phyloP scores from a whole-genome alignment of 73 alveolate genomes.

The Breviolum minutum region DNA sequence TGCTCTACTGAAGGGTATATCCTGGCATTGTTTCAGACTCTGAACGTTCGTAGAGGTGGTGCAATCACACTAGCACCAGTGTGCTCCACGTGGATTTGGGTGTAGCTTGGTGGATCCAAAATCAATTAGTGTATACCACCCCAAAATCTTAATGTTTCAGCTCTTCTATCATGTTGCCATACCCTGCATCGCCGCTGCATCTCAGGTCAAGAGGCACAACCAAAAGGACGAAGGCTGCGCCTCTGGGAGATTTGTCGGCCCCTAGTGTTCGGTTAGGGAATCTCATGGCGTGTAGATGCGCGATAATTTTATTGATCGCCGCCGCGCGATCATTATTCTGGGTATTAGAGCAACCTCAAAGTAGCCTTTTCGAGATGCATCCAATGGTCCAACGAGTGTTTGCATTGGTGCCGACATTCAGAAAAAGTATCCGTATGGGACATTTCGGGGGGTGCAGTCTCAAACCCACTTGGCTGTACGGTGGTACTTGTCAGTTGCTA shows the following conservation, averaged over 20 bases:
- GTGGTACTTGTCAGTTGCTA: background rate
- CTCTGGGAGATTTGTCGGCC: background rate
- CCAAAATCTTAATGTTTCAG: background rate
- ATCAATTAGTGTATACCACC: background rate
- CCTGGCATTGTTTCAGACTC: background rate
- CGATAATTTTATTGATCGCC: background rate
- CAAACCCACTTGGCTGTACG: constrained; percentile 40
- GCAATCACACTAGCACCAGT: constrained; percentile 1
- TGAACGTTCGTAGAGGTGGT: background rate
- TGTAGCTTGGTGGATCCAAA: background rate
- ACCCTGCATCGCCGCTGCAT: background rate
- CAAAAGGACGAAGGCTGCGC: background rate
- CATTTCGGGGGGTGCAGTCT: background rate
- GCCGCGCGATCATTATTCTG: constrained; percentile 2
- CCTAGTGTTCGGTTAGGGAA: background rate
- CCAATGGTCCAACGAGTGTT: background rate
- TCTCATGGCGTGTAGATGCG: background rate
- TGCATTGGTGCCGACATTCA: background rate
- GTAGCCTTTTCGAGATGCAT: background rate
- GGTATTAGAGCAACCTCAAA: constrained; percentile 24
- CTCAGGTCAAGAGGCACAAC: constrained; percentile 1
- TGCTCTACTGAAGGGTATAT: background rate
- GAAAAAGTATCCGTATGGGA: background rate
- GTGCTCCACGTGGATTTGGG: background rate
- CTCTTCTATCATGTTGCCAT: background rate